These are phyloP conservation scores for Rhizoclosmatium sp. DNA, from an alignment of 192 early-diverging fungal genomes.

Conservation along the genomic window DNA sequence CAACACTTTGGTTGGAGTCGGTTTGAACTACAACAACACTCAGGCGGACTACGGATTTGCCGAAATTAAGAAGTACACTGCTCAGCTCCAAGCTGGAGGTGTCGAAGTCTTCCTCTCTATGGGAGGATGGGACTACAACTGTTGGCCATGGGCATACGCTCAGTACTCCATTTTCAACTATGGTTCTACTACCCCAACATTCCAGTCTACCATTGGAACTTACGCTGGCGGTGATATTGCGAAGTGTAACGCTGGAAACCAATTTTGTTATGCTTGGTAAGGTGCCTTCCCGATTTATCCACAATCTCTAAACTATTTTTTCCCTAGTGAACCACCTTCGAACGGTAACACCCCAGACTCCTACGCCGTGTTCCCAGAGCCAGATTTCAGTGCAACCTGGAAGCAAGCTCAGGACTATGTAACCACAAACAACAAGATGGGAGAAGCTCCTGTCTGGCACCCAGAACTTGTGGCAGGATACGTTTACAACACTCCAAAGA, in stretches of 20 bases:
- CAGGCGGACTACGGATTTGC: constrained; percentile 28
- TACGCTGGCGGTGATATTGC: constrained; percentile 18
- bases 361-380: constrained; percentile 30
- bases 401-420: constrained; percentile 30
- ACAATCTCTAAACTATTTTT: background rate
- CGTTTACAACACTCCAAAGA: background rate
- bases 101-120: constrained; percentile 33
- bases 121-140: constrained; percentile 35
- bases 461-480: constrained; percentile 13
- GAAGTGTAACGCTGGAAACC: constrained; percentile 21
- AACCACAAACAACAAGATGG: constrained; percentile 13
- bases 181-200: constrained; percentile 3
- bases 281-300: background rate
- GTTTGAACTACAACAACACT: constrained; percentile 30
- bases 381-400: constrained; percentile 22
- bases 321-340: constrained; percentile 11
- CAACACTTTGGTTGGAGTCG: constrained; percentile 21
- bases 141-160: constrained; percentile 11
- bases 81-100: constrained; percentile 30
- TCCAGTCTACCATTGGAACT: constrained; percentile 19
- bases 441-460: constrained; percentile 20
- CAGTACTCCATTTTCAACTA: constrained; percentile 25
- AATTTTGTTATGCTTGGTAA: constrained; percentile 19
- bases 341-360: constrained; percentile 25
- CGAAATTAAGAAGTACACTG: constrained; percentile 22